These are phyloP conservation scores for Aspergillus coremiiformis DNA, from an alignment of 495 filamentous ascomycete species.

Conservation along the genomic window DNA sequence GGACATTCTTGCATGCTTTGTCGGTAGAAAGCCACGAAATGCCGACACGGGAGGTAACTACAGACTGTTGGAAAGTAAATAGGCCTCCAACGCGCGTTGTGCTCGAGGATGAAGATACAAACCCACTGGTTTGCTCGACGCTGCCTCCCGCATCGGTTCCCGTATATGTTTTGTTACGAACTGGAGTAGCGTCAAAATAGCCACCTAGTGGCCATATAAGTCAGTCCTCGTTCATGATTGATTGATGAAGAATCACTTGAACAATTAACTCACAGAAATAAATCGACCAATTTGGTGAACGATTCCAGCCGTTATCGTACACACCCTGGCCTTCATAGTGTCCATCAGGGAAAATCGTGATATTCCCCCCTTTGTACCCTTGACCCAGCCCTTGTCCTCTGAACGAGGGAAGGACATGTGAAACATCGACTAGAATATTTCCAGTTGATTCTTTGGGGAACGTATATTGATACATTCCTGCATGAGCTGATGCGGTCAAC, in stretches of 20 bases:
- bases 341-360: conserved; percentile 44
- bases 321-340: conserved; percentile 58
- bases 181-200: conserved; percentile 45
- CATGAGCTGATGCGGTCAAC: conserved; percentile 52
- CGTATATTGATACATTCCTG: conserved; percentile 56
- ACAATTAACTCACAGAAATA: conserved; percentile 53
- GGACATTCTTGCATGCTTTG: conserved; percentile 55
- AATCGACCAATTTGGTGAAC: conserved; percentile 53
- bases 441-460: conserved; percentile 38
- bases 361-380: conserved; percentile 57
- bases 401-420: conserved; percentile 59
- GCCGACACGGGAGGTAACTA: conserved; percentile 57
- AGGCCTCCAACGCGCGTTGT: conserved; percentile 28
- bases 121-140: conserved; percentile 20
- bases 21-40: conserved; percentile 60
- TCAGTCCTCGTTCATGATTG: conserved; percentile 2
- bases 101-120: conserved; percentile 21
- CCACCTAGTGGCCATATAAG: conserved; percentile 35
- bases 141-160: conserved; percentile 24
- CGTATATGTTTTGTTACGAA: conserved; percentile 25
- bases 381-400: conserved; percentile 54
- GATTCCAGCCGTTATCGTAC: conserved; percentile 60
- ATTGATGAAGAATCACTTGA: background rate
- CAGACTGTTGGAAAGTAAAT: conserved; percentile 26
- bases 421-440: conserved; percentile 61